A percentile compares a stretch with the other conserved stretches of the same genome.
These are phyloP conservation scores for Camillea tinctor DNA, from an alignment of 2,329 filamentous ascomycete genomes.

Conservation along the genomic window DNA sequence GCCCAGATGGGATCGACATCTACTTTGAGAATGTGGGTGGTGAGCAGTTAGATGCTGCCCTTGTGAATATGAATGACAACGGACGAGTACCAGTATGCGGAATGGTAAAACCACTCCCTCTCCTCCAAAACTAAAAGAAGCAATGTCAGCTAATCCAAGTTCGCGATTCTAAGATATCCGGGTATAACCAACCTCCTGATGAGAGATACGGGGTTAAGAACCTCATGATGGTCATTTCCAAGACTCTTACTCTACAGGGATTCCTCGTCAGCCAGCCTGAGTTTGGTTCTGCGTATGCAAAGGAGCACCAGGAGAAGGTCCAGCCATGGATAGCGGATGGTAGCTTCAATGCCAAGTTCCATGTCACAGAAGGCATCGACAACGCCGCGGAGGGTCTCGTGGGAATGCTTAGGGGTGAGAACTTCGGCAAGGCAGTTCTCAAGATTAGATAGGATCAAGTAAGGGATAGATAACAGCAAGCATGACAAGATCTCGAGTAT, in stretches of 20 bases:
- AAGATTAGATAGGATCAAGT: constrained; percentile 43
- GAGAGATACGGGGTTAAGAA: constrained; percentile 67
- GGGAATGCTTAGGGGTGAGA: constrained; percentile 73
- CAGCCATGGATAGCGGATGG: constrained; percentile 75
- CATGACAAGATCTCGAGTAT: no score
- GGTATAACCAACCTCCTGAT: no score
- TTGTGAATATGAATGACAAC: constrained; percentile 60
- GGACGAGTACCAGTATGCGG: constrained; percentile 63
- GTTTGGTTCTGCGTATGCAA: constrained; percentile 64
- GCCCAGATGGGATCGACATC: constrained; percentile 73
- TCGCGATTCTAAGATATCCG: no score
- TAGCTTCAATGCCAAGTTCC: constrained; percentile 67
- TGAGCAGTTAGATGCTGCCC: constrained; percentile 62
- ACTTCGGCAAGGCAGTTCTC: constrained; percentile 83
- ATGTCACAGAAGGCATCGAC: constrained; percentile 74
- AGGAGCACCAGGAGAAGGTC: constrained; percentile 74
- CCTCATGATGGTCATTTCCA: constrained; percentile 60
- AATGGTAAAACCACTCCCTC: constrained; percentile 50
- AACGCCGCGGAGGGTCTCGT: constrained; percentile 71
- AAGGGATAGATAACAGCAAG: no score
- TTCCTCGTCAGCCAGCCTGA: constrained; percentile 70
- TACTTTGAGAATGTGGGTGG: constrained; percentile 82
- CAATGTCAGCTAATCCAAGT: no score
- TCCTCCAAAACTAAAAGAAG: not conserved
- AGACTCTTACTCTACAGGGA: constrained; percentile 71